A percentile compares a stretch with the other conserved stretches of the same genome.
Evolutionary conservation across 169 alveolate genomes (phyloP).

Genomic region (Neospora caninum): DNA sequence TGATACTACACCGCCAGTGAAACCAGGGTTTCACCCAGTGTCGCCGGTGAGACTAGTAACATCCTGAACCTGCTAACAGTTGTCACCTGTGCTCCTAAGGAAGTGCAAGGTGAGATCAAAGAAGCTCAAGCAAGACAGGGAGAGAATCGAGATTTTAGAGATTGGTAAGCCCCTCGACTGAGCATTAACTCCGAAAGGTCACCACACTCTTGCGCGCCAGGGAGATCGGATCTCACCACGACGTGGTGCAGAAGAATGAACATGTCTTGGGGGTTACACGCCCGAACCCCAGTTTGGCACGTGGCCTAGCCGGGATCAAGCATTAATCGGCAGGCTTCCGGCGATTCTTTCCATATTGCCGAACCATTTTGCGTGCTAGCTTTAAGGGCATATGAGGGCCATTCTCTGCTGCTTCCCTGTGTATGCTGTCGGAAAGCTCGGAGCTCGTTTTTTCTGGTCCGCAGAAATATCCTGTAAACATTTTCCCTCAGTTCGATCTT

Average conservation of each 20-base stretch:
- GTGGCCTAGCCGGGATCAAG: not conserved
- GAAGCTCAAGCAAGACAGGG: constrained; percentile 24
- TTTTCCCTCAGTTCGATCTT: too few relatives aligned
- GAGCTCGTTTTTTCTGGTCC: too few relatives aligned
- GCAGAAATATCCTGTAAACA: too few relatives aligned
- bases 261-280: not conserved
- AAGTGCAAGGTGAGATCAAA: constrained; percentile 17
- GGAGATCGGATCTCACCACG: constrained; percentile 21
- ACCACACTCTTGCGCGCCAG: not conserved
- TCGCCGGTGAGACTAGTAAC: constrained; percentile 4
- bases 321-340: not conserved
- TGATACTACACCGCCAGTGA: not conserved
- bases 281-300: not conserved
- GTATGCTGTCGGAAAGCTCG: too few relatives aligned
- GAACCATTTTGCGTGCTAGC: not conserved
- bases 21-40: constrained; percentile 20
- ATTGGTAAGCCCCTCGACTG: not conserved
- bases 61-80: not conserved
- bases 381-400: not conserved
- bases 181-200: not conserved
- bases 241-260: constrained; percentile 25
- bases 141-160: constrained; percentile 36
- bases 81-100: not conserved
- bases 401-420: too few relatives aligned
- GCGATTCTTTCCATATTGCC: not conserved